A percentile compares a stretch with the other conserved stretches of the same genome.
These are phyloP conservation scores for Canavalia gladiata DNA, from an alignment of 306 rosid species.

Conservation along the genomic window DNA sequence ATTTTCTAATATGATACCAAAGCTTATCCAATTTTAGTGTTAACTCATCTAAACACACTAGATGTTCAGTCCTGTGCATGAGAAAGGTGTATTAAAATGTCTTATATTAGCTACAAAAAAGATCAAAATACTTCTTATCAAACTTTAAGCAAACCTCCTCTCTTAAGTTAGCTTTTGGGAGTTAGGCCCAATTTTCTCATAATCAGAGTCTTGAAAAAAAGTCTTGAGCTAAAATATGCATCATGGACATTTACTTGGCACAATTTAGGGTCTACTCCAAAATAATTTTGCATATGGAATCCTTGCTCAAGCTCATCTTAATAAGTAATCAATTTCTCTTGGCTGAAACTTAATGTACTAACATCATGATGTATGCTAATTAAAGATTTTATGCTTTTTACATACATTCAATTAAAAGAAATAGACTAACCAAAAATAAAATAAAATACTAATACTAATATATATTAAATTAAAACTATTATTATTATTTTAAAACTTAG, in stretches of 20 bases:
- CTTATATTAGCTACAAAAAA: no score
- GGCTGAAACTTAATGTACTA: neutral
- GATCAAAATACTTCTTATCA: no score
- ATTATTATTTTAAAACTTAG: neutral
- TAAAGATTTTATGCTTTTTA: neutral
- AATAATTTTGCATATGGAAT: neutral
- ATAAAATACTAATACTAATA: neutral
- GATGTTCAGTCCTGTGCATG: no score
- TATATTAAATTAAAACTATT: neutral
- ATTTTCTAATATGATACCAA: no score
- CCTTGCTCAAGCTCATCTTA: neutral
- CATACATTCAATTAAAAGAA: neutral
- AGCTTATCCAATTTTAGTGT: no score
- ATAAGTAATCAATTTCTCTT: neutral
- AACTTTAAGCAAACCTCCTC: no score
- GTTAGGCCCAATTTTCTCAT: no score
- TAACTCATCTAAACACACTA: no score
- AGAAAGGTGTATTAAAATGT: no score
- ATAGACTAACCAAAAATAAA: neutral
- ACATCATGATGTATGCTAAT: neutral
- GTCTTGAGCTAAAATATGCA: neutral
- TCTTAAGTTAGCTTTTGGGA: no score
- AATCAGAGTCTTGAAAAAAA: neutral
- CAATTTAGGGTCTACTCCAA: conserved; percentile 24
- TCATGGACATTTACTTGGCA: conserved; percentile 2